phyloP scores from a whole-genome alignment of 306 rosid genomes.

The Hippophae tibetana region DNA sequence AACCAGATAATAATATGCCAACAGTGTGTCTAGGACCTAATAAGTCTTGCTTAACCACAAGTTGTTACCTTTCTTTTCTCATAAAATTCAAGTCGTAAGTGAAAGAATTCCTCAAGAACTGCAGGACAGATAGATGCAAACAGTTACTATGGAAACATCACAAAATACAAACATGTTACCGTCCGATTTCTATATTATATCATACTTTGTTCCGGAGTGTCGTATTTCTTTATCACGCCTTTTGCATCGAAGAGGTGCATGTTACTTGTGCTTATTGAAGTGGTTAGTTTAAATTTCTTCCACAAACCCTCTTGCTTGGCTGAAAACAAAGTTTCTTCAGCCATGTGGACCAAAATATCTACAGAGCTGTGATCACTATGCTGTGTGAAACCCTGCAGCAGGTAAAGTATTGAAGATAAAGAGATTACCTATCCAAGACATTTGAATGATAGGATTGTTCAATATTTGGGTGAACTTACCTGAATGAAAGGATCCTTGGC shows the following conservation, averaged over 20 bases:
- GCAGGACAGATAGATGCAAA: slow-evolving; percentile 19
- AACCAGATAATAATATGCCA: background rate
- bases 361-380: slow-evolving; percentile 74
- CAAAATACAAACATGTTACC: background rate
- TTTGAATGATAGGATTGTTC: background rate
- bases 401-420: slow-evolving; percentile 4
- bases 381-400: slow-evolving; percentile 65
- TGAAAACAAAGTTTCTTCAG: slow-evolving; percentile 38
- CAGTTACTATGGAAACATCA: slow-evolving; percentile 1
- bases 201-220: slow-evolving; percentile 78
- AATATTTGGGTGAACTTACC: slow-evolving; percentile 24
- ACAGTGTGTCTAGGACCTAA: no score
- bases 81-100: slow-evolving; percentile 58
- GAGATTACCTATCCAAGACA: background rate
- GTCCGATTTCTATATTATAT: background rate
- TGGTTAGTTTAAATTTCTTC: slow-evolving; percentile 68
- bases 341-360: slow-evolving; percentile 52
- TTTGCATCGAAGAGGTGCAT: slow-evolving; percentile 85
- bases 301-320: slow-evolving; percentile 70
- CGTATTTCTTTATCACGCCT: slow-evolving; percentile 76
- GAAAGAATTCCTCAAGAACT: slow-evolving; percentile 85
- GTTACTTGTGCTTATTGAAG: slow-evolving; percentile 56
- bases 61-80: slow-evolving; percentile 68
- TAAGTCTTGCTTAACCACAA: no score
- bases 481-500: slow-evolving; percentile 74